Base-by-base conservation (phyloP, 116 monocot genomes). In the Thalassia testudinum region DNA sequence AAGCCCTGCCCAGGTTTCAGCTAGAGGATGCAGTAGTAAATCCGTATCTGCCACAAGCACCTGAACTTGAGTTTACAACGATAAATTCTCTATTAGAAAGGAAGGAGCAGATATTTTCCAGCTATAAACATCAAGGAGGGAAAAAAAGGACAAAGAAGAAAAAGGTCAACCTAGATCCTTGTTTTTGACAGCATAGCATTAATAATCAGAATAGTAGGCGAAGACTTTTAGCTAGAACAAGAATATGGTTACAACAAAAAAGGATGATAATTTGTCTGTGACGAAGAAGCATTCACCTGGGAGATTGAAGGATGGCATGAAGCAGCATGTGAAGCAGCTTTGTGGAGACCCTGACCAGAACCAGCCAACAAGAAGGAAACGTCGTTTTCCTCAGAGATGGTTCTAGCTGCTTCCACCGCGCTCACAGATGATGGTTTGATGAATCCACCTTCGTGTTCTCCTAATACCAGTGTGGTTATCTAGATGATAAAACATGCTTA, bases 1-100 rank as follows among this genome's bases (percentile, higher is more conserved):
- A 50, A 97, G 79, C 63, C 85, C 85, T 1, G 85, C 88, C 85
- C 85, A 97, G 27, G 76, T 53, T 75, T 97, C 97, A 61, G 97
- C 97, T 22, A 97, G 54, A n/a, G 89, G 89, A 70, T 79, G 81
- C 37, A 26, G 69, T 52, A 97, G 65, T 40, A 60, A 47, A n/a
- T 89, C 72, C 26, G 74, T 54, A 54, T 97, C 84, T 48, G 89
- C 97, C 60, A 89, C 85, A 65, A 97, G 81, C 21, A 97, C 97
- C 97, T 97, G 66, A n/a, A 58, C 21, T 5, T 63, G 23, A 62
- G 20, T 43, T 22, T 24, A 6, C 38, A 38, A 22, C 26, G 6
- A 34, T 34, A 10, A 34, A 21, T 21, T 0, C 4, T 7, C 24
- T 7, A 56, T 38, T 7, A 2, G 3, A 28, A 38, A 56, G 5